phyloP scores from a whole-genome alignment of 805 yeast genomes.

The Ogataea sp. region DNA sequence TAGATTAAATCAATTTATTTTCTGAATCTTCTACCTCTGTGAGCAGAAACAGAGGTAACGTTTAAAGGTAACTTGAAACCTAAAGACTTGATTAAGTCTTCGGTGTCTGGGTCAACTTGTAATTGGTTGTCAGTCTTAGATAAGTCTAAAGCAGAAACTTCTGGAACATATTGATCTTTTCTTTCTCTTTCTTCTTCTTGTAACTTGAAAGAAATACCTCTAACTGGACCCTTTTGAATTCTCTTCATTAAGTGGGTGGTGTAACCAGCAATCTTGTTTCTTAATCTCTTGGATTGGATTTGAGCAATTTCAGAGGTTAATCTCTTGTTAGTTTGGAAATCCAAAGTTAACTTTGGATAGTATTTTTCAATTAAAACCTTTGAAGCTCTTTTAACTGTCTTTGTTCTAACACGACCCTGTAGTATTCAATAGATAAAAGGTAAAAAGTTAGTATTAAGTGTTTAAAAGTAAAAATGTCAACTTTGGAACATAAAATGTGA shows the following conservation, averaged over 20 bases:
- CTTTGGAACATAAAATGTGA: too few relatives aligned
- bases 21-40: constrained; percentile 81
- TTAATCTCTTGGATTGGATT: constrained; percentile 98
- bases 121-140: constrained; percentile 93
- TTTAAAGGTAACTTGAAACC: constrained; percentile 86
- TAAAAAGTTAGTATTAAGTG: constrained; percentile 4
- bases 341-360: constrained; percentile 99
- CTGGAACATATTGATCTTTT: constrained; percentile 99
- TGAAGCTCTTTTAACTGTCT: constrained; percentile 99
- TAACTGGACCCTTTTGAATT: constrained; percentile 99
- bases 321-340: constrained; percentile 99
- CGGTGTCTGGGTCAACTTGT: constrained; percentile 95
- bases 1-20: constrained; percentile 45
- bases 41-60: constrained; percentile 81
- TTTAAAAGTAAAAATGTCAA: background rate
- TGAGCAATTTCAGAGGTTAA: constrained; percentile 97
- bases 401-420: constrained; percentile 99
- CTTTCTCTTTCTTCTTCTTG: constrained; percentile 99
- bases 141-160: constrained; percentile 98
- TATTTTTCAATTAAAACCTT: constrained; percentile 98
- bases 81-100: constrained; percentile 86
- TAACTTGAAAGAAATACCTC: constrained; percentile 99
- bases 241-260: constrained; percentile 99
- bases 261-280: constrained; percentile 99
- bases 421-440: constrained; percentile 3